A percentile compares a stretch with the other conserved stretches of the same genome.
Evolutionary conservation across 1,139 yeast genomes (phyloP).

Genomic region (Candida sanyaensis): DNA sequence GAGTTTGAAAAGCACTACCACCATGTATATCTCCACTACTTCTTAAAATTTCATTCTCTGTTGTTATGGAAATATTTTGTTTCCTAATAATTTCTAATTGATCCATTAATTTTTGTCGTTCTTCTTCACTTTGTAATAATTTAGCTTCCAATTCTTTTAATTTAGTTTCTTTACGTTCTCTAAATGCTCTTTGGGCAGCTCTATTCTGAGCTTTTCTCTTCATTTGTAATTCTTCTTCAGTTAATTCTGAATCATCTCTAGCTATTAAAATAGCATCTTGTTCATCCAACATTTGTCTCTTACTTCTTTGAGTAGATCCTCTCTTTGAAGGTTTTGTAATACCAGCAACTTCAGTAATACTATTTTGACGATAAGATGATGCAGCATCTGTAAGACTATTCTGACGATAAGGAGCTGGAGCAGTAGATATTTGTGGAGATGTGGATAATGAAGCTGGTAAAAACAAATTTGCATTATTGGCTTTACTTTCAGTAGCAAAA

Average conservation of each 20-base stretch:
- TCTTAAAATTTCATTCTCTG: slow-evolving; percentile 57
- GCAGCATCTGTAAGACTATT: not conserved
- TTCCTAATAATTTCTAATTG: slow-evolving; percentile 57
- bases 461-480: not conserved
- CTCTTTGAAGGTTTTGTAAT: slow-evolving; percentile 1
- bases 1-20: not conserved
- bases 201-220: slow-evolving; percentile 81
- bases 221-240: slow-evolving; percentile 51
- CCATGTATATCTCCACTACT: slow-evolving; percentile 6
- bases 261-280: slow-evolving; percentile 41
- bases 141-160: slow-evolving; percentile 68
- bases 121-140: slow-evolving; percentile 60
- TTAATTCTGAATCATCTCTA: slow-evolving; percentile 41
- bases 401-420: not conserved
- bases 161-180: slow-evolving; percentile 79
- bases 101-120: slow-evolving; percentile 49
- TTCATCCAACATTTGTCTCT: slow-evolving; percentile 34
- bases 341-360: not conserved
- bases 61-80: slow-evolving; percentile 54
- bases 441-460: not conserved
- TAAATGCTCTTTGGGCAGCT: slow-evolving; percentile 87
- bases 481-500: slow-evolving; percentile 6
- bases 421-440: not conserved
- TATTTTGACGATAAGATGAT: not conserved
- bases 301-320: slow-evolving; percentile 11